phyloP scores from a whole-genome alignment of 352 stramenopile species.

The Phytophthora citrophthora region DNA sequence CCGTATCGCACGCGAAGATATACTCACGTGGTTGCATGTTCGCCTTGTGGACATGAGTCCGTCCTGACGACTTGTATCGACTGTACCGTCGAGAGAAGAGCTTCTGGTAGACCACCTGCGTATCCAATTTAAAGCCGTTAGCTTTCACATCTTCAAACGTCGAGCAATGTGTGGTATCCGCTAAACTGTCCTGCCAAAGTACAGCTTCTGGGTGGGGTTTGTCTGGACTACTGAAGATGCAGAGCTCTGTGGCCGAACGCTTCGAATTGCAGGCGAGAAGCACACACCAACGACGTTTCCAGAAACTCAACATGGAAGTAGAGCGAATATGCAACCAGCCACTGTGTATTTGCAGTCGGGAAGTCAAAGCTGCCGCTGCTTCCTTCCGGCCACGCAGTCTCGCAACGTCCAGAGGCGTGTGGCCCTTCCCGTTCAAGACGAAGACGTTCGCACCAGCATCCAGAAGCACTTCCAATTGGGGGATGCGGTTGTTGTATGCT shows the following conservation, averaged over 20 bases:
- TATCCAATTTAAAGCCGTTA: conserved; percentile 56
- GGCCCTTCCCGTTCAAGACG: conserved; percentile 58
- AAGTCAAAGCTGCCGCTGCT: conserved; percentile 51
- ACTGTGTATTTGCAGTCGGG: conserved; percentile 52
- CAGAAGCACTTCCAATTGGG: conserved; percentile 63
- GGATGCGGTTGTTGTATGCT: conserved; percentile 56
- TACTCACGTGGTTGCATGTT: conserved; percentile 32
- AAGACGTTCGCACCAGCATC: conserved; percentile 51
- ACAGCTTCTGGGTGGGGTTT: conserved; percentile 50
- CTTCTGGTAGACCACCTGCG: conserved; percentile 45
- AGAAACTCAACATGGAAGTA: conserved; percentile 48
- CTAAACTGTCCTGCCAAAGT: conserved; percentile 45
- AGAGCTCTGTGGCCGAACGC: conserved; percentile 53
- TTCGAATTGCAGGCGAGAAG: conserved; percentile 57
- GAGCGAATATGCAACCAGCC: conserved; percentile 63
- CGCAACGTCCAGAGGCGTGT: conserved; percentile 67
- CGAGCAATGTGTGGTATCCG: conserved; percentile 28
- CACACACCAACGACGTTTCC: conserved; percentile 71
- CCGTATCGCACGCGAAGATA: conserved; percentile 52
- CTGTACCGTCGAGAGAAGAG: conserved; percentile 32
- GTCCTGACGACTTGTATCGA: conserved; percentile 41
- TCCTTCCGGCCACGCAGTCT: conserved; percentile 54
- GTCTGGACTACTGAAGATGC: conserved; percentile 50
- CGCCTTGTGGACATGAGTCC: conserved; percentile 31
- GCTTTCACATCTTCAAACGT: conserved; percentile 29